These are phyloP conservation scores for Theileria parva DNA, from an alignment of 169 alveolate genomes.

Conservation along the genomic window DNA sequence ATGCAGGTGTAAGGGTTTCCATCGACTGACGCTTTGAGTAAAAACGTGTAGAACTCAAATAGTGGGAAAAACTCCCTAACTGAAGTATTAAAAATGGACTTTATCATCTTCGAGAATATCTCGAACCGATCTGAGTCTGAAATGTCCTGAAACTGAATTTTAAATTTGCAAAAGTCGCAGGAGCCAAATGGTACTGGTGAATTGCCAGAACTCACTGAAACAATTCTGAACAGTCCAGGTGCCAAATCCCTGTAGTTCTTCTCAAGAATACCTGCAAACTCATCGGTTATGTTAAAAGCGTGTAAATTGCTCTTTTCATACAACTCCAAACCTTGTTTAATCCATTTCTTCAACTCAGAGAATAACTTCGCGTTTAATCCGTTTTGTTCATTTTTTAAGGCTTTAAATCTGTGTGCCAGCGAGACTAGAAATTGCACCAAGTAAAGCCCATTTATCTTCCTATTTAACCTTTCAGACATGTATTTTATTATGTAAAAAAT, in stretches of 20 bases:
- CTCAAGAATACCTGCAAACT: not conserved
- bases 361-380: not conserved
- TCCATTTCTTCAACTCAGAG: not conserved
- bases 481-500: not conserved
- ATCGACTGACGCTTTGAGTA: constrained; percentile 6
- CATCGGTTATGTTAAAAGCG: constrained; percentile 7
- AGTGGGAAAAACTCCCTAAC: constrained; percentile 33
- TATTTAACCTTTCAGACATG: not conserved
- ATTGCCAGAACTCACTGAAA: not conserved
- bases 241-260: not conserved
- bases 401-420: not conserved
- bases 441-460: not conserved
- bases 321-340: not conserved
- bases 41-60: constrained; percentile 42
- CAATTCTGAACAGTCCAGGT: constrained; percentile 20
- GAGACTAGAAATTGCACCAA: not conserved
- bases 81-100: constrained; percentile 37
- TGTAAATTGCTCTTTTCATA: constrained; percentile 5
- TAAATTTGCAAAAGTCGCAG: constrained; percentile 20
- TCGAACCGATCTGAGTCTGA: constrained; percentile 29
- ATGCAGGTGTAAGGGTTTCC: constrained; percentile 56
- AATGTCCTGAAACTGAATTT: constrained; percentile 17
- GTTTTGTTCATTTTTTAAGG: not conserved
- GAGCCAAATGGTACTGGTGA: constrained; percentile 19
- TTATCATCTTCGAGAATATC: constrained; percentile 40